Conservation (phyloP, 2,329 filamentous ascomycete species). For the Penicillium hordei region DNA sequence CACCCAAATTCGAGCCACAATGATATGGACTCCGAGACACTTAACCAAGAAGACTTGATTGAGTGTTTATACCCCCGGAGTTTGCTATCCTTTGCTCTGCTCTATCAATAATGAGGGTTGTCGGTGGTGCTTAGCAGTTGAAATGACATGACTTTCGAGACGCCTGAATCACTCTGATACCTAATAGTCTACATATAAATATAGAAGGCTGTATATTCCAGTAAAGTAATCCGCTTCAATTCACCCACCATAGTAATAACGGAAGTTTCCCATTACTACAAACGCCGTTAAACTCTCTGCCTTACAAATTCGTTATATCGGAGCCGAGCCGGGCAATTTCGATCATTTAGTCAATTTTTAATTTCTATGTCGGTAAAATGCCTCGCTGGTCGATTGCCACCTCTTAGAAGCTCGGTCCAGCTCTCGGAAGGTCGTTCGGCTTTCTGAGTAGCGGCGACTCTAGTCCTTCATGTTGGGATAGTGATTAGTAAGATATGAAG, state of each 20-base stretch:
- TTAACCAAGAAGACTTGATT: neutral
- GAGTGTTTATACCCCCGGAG: neutral
- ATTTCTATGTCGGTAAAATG: neutral
- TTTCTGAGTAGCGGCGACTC: neutral
- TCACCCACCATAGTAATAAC: neutral
- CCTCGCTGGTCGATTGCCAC: neutral
- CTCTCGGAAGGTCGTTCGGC: neutral
- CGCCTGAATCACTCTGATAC: neutral
- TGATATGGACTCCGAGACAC: neutral
- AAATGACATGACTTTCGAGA: neutral
- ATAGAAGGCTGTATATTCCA: neutral
- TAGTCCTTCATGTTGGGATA: neutral
- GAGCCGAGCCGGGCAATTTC: neutral
- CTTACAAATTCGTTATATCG: neutral
- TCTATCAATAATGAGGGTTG: neutral
- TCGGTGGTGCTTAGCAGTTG: no score
- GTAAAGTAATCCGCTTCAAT: neutral
- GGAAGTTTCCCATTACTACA: no score
- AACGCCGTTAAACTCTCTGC: no score
- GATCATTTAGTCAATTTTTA: no score
- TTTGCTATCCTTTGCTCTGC: no score
- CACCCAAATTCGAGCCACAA: neutral
- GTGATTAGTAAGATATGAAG: neutral
- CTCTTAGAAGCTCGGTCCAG: neutral
- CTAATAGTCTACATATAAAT: no score